These are phyloP conservation scores for Groenewaldozyma sp. DNA, from an alignment of 1,139 yeast genomes.

Conservation along the genomic window DNA sequence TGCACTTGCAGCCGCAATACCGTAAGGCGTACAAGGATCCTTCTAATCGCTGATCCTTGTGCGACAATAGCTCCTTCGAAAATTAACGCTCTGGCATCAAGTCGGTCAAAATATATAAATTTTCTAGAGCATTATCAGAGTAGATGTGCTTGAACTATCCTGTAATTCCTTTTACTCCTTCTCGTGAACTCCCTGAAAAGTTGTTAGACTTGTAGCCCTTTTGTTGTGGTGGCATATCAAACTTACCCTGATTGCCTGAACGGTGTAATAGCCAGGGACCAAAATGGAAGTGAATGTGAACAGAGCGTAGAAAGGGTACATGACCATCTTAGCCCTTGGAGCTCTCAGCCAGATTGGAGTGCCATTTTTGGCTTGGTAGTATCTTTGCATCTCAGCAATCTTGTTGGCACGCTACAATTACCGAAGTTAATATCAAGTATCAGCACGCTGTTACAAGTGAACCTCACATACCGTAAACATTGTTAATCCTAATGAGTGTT, in stretches of 20 bases:
- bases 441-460: no score
- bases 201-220: slow-evolving; percentile 4
- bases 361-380: slow-evolving; percentile 30
- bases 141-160: no score
- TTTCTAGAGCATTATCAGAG: no score
- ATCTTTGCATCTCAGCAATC: slow-evolving; percentile 31
- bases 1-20: slow-evolving; percentile 33
- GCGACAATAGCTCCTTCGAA: background rate
- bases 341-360: slow-evolving; percentile 34
- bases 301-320: slow-evolving; percentile 85
- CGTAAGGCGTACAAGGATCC: no score
- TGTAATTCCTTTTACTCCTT: slow-evolving; percentile 7
- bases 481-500: no score
- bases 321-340: slow-evolving; percentile 63
- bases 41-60: no score
- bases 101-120: no score
- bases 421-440: no score
- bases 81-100: no score
- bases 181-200: slow-evolving; percentile 8
- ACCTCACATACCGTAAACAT: no score
- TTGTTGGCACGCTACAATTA: slow-evolving; percentile 20
- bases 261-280: slow-evolving; percentile 65
- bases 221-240: background rate
- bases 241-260: slow-evolving; percentile 46
- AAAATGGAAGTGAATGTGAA: slow-evolving; percentile 61